These are phyloP conservation scores for Ajuga reptans DNA, from an alignment of 305 asterid genomes.

Conservation along the genomic window DNA sequence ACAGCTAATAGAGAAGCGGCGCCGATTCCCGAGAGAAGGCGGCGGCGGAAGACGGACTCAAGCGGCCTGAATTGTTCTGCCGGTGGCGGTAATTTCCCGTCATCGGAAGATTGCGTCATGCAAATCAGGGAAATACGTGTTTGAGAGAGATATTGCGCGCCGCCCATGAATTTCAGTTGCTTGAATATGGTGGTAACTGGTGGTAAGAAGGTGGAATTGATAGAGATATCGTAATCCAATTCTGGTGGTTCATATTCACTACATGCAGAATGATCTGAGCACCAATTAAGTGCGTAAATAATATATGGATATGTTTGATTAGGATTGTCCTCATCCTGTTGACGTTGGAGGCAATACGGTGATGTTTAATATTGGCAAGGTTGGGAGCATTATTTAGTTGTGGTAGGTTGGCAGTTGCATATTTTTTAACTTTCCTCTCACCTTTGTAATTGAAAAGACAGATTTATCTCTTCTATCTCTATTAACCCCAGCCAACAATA, in stretches of 20 bases:
- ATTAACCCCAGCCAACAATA: too few relatives aligned
- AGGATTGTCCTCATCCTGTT: too few relatives aligned
- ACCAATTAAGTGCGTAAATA: too few relatives aligned
- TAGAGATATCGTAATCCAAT: slow-evolving; percentile 17
- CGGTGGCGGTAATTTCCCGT: slow-evolving; percentile 28
- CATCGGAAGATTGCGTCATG: slow-evolving; percentile 44
- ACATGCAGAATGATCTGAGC: too few relatives aligned
- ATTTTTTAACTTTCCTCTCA: too few relatives aligned
- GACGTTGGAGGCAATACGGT: too few relatives aligned
- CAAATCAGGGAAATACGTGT: slow-evolving; percentile 25
- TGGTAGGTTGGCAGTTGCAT: too few relatives aligned
- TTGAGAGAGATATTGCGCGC: slow-evolving; percentile 3
- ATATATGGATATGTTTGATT: too few relatives aligned
- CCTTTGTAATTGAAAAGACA: too few relatives aligned
- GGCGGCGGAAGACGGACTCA: slow-evolving; percentile 54
- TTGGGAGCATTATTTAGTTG: too few relatives aligned
- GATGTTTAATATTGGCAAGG: too few relatives aligned
- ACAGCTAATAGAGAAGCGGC: slow-evolving; percentile 60
- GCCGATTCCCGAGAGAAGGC: slow-evolving; percentile 53
- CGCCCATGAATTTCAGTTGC: slow-evolving; percentile 1
- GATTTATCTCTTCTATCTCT: too few relatives aligned
- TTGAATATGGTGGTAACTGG: neutral
- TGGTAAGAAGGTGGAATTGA: neutral
- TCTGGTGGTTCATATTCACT: slow-evolving; percentile 29
- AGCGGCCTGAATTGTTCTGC: slow-evolving; percentile 55